Conservation (phyloP, 78 protist species). For the Bodo saltans region DNA sequence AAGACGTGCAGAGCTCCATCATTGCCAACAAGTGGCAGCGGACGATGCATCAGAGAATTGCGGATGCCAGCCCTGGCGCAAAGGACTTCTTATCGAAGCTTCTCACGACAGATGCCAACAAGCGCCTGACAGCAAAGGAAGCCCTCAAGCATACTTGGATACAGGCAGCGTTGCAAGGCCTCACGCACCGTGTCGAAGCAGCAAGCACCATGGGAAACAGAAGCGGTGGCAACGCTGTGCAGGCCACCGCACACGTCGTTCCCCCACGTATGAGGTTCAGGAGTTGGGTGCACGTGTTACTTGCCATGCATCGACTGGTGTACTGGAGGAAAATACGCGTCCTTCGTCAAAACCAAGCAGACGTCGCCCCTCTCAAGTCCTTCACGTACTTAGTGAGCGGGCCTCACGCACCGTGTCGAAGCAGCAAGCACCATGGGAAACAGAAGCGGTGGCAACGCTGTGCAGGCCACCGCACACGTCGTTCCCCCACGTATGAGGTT, state of each 20-base stretch:
- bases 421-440: too few relatives aligned
- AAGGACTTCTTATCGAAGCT: constrained; percentile 62
- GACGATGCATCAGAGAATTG: too few relatives aligned
- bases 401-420: neutral
- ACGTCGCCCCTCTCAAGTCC: neutral
- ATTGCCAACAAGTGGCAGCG: neutral
- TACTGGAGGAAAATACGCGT: neutral
- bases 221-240: neutral
- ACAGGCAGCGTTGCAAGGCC: neutral
- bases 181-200: neutral
- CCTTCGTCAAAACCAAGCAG: neutral
- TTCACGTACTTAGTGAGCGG: neutral
- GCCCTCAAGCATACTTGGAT: constrained; percentile 74
- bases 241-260: too few relatives aligned
- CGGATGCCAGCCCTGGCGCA: constrained; percentile 2
- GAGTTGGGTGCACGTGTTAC: neutral
- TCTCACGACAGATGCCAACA: constrained; percentile 58
- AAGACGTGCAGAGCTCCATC: neutral
- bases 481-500: neutral
- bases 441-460: too few relatives aligned
- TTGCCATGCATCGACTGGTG: neutral
- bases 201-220: neutral
- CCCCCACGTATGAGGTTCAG: neutral
- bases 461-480: too few relatives aligned
- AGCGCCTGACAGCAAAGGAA: constrained; percentile 60